Conservation (phyloP, 192 early-diverging fungal species). For the Coemansia sp. region DNA sequence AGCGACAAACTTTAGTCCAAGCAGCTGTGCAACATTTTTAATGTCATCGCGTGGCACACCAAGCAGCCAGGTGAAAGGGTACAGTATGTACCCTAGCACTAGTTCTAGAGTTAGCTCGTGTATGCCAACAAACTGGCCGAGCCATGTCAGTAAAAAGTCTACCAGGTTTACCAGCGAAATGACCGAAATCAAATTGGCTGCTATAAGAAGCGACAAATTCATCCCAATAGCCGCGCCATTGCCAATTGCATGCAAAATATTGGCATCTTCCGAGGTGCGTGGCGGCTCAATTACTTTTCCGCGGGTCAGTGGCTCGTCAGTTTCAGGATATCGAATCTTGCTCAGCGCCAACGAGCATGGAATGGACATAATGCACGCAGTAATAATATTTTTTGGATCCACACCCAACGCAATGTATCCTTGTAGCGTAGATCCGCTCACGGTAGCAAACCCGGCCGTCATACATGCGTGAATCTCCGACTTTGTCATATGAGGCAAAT, state of each 20-base stretch:
- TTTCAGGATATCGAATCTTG: conserved; percentile 86
- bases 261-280: conserved; percentile 62
- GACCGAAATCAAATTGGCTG: conserved; percentile 74
- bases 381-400: conserved; percentile 67
- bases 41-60: conserved; percentile 60
- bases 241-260: conserved; percentile 76
- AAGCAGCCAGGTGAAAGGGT: conserved; percentile 69
- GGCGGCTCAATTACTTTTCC: conserved; percentile 64
- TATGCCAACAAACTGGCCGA: conserved; percentile 65
- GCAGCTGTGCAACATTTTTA: conserved; percentile 61
- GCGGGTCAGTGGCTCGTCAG: conserved; percentile 74
- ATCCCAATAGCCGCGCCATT: conserved; percentile 83
- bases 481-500: conserved; percentile 79
- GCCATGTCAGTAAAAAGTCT: conserved; percentile 73
- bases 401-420: conserved; percentile 76
- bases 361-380: conserved; percentile 89
- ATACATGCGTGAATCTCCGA: conserved; percentile 87
- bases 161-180: conserved; percentile 70
- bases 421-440: conserved; percentile 78
- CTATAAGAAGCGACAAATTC: conserved; percentile 71
- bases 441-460: conserved; percentile 88
- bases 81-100: conserved; percentile 77
- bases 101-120: conserved; percentile 62
- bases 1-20: conserved; percentile 75
- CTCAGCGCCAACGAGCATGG: conserved; percentile 79